These are phyloP conservation scores for Amanita muscaria DNA, from an alignment of 768 basidiomycete genomes.

Conservation along the genomic window DNA sequence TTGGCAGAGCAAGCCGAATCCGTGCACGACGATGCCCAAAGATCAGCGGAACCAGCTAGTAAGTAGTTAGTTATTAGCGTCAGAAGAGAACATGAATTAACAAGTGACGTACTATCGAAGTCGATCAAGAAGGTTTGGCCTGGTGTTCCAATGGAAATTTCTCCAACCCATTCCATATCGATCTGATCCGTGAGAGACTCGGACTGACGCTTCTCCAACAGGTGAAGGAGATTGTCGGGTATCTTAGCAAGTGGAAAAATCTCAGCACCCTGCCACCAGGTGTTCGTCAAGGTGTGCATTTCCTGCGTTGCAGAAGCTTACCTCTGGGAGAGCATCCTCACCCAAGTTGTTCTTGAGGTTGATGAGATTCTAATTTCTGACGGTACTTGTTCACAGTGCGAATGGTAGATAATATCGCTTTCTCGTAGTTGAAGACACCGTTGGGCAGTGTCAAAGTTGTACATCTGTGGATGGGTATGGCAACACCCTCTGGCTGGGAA, in stretches of 20 bases:
- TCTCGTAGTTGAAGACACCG: neutral
- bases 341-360: neutral
- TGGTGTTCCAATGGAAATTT: neutral
- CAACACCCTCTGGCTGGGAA: neutral
- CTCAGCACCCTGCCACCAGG: no score
- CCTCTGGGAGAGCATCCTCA: no score
- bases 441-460: neutral
- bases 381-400: neutral
- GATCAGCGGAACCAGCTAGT: slow-evolving; percentile 22
- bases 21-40: slow-evolving; percentile 23
- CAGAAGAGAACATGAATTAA: neutral
- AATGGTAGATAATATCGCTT: neutral
- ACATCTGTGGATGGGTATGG: neutral
- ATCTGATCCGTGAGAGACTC: neutral
- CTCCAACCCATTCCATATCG: neutral
- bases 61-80: neutral
- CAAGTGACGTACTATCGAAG: neutral
- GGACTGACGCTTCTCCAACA: neutral
- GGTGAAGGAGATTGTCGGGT: neutral
- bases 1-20: slow-evolving; percentile 24
- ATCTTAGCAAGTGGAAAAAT: no score
- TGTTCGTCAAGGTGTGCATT: no score
- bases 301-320: no score
- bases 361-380: neutral
- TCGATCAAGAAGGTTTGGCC: neutral